Evolutionary conservation across 345 rosid species (phyloP).

Genomic region (Ceriops decandra): DNA sequence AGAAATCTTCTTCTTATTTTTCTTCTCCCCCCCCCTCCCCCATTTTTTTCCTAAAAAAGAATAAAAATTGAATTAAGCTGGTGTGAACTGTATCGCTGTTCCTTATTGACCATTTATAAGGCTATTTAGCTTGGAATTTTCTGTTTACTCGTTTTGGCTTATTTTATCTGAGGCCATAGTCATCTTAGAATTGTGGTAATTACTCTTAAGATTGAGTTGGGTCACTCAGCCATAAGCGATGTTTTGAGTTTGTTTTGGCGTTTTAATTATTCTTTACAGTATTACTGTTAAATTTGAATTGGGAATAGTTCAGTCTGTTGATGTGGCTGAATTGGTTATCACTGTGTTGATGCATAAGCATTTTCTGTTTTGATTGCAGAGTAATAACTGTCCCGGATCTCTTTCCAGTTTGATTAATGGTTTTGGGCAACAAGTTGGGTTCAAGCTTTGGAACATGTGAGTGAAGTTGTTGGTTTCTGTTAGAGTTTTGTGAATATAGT

Average conservation of each 20-base stretch:
- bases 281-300: background rate
- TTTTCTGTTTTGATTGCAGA: slow-evolving; percentile 19
- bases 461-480: slow-evolving; percentile 16
- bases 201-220: too few species aligned
- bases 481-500: slow-evolving; percentile 17
- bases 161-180: background rate
- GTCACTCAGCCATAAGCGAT: too few species aligned
- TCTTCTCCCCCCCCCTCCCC: too few species aligned
- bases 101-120: background rate
- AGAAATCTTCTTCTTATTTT: slow-evolving; percentile 1
- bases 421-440: slow-evolving; percentile 3
- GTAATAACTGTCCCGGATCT: background rate
- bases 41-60: background rate
- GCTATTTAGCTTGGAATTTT: slow-evolving; percentile 9
- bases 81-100: background rate
- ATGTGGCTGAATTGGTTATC: background rate
- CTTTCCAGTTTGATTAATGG: slow-evolving; percentile 1
- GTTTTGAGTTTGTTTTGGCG: too few species aligned
- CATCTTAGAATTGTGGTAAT: background rate
- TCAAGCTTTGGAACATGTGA: slow-evolving; percentile 24
- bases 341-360: background rate
- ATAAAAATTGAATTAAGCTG: background rate
- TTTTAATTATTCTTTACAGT: too few species aligned
- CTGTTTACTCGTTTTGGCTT: background rate
- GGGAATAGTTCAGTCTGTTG: background rate